These are phyloP conservation scores for Fusarium xyrophilum DNA, from an alignment of 2,329 filamentous ascomycete species.

Conservation along the genomic window DNA sequence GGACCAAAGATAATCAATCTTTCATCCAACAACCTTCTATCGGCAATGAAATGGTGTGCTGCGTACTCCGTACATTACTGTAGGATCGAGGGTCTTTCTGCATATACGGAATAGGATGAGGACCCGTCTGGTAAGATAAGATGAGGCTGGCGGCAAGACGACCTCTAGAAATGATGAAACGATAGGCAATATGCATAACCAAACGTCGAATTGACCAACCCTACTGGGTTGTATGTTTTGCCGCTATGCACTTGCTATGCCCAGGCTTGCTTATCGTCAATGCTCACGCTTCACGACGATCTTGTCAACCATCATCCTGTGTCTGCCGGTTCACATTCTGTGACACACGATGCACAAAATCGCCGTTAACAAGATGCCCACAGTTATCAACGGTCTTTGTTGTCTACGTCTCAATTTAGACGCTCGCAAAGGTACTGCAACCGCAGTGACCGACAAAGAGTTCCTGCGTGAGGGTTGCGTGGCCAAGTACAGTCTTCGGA, in stretches of 20 bases:
- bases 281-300: constrained; percentile 9
- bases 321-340: background rate
- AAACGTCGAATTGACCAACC: background rate
- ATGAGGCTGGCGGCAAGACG: constrained; percentile 26
- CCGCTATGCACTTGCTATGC: constrained; percentile 24
- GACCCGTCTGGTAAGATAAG: constrained; percentile 11
- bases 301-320: background rate
- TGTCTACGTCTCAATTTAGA: background rate
- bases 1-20: constrained; percentile 8
- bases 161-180: constrained; percentile 18
- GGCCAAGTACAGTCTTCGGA: constrained; percentile 22
- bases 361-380: background rate
- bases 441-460: constrained; percentile 26
- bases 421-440: constrained; percentile 20
- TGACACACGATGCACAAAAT: constrained; percentile 12
- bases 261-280: constrained; percentile 11
- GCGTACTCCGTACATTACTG: background rate
- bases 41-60: constrained; percentile 24
- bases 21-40: background rate
- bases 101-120: constrained; percentile 3
- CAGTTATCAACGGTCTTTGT: background rate
- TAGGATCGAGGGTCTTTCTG: background rate
- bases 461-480: constrained; percentile 37
- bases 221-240: constrained; percentile 16
- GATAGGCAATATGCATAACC: constrained; percentile 9